A percentile compares a stretch with the other conserved stretches of the same genome.
Evolutionary conservation across 192 early-diverging fungal genomes (phyloP).

Genomic region (Funneliformis mosseae): DNA sequence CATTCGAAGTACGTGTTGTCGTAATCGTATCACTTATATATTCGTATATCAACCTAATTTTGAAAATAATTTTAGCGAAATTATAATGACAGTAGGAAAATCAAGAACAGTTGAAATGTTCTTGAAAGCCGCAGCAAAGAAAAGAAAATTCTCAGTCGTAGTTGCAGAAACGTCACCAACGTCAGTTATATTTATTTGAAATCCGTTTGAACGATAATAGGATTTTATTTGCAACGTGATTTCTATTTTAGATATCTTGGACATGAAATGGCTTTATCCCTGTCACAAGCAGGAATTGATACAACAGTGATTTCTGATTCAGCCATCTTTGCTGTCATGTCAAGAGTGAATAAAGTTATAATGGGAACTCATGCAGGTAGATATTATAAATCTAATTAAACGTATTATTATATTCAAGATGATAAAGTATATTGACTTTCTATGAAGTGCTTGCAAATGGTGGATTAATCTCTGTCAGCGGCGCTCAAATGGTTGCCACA

Average conservation of each 20-base stretch:
- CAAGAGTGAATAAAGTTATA: conserved; percentile 96
- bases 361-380: conserved; percentile 84
- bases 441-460: conserved; percentile 86
- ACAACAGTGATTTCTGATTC: conserved; percentile 91
- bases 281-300: conserved; percentile 81
- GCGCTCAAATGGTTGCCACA: conserved; percentile 80
- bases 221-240: not conserved
- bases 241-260: conserved; percentile 68
- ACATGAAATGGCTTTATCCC: conserved; percentile 77
- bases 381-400: not conserved
- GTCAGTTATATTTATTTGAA: conserved; percentile 47
- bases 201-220: not conserved
- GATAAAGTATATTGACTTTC: too few relatives aligned
- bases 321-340: conserved; percentile 96
- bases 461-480: conserved; percentile 81
- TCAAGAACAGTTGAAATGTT: conserved; percentile 87
- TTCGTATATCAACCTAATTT: not conserved
- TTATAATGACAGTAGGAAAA: conserved; percentile 90
- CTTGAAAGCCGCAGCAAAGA: conserved; percentile 80
- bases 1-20: conserved; percentile 79
- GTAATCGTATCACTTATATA: not conserved
- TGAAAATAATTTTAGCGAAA: conserved; percentile 64
- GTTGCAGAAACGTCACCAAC: conserved; percentile 90
- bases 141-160: conserved; percentile 92
- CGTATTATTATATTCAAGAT: not conserved